Percentiles rank a stretch among this genome's conserved stretches.
Conservation (phyloP, 371 early-diverging fungal species). For the Syncephalastrum sp. region DNA sequence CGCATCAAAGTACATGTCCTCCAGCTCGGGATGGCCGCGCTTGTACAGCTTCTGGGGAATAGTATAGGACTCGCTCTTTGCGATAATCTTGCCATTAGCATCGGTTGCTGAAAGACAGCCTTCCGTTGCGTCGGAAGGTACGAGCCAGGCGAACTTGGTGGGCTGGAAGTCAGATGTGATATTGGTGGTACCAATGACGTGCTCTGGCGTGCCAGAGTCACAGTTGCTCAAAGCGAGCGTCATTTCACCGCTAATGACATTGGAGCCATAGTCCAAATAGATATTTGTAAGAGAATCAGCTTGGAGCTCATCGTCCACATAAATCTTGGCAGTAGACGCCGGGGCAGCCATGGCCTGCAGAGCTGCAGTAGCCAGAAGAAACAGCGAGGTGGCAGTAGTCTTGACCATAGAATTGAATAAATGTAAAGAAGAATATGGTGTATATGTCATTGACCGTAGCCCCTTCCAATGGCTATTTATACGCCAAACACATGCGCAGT, state of each 20-base stretch:
- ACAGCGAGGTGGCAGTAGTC: constrained; percentile 15
- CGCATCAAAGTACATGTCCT: constrained; percentile 32
- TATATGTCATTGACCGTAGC: too few species aligned
- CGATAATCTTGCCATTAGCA: constrained; percentile 14
- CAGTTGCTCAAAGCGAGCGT: constrained; percentile 21
- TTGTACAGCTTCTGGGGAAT: constrained; percentile 15
- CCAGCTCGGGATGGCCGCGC: constrained; percentile 30
- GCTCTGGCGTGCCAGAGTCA: constrained; percentile 2
- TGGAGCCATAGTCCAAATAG: constrained; percentile 25
- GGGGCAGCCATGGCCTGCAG: constrained; percentile 26
- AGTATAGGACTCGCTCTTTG: constrained; percentile 16
- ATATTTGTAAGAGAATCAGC: constrained; percentile 27
- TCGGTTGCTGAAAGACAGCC: constrained; percentile 24
- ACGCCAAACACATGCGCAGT: too few species aligned
- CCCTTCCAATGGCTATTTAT: too few species aligned
- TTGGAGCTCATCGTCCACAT: constrained; percentile 7
- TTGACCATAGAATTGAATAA: constrained; percentile 8
- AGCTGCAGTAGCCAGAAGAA: constrained; percentile 27
- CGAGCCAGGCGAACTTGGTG: constrained; percentile 26
- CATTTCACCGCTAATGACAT: constrained; percentile 5
- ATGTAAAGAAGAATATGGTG: neutral
- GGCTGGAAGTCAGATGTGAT: constrained; percentile 16
- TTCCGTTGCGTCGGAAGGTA: constrained; percentile 17
- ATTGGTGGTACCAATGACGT: constrained; percentile 16
- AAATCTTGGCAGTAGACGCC: constrained; percentile 9